Evolutionary conservation across 805 yeast genomes (phyloP), one percentile per base, ranked within the genome.

Genomic region (Hanseniaspora hatyaiensis): DNA sequence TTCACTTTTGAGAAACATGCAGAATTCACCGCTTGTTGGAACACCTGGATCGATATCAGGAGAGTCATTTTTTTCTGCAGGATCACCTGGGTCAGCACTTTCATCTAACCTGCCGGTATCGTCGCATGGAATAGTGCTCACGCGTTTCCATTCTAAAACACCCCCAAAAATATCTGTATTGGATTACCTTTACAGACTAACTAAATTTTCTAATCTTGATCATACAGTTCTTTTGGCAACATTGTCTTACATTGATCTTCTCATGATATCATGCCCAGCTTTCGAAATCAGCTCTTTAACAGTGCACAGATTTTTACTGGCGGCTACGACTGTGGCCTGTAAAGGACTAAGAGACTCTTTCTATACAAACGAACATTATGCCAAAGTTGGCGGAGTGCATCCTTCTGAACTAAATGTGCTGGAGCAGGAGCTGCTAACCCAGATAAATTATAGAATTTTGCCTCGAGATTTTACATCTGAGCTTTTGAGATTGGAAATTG

Each of bases 361-460:
- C 63, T 88, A 92, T 64, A 86, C 96, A 13, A 89, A 88, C 63
- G 74, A 80, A 38, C 96, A 92, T 62, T 89, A 92, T 58, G 95
- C 97, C 11, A 83, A 82, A 60, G 96, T 92, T 16, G 98, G 98
- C 3, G 97, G 98, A 51, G 82, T 87, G 4, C 85, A 85, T 36
- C 66, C 81, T 40, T 72, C 78, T 51, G 96, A 87, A 59, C 68
- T 88, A 54, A 92, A 92, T 62, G 71, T 89, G 48, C 68, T 89
- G 40, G 98, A 89, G 60, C 78, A 82, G 46, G 97, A 92, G 62
- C 87, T 92, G 57, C 70, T 89, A 38, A 73, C 74, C 41, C 70
- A 87, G 52, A 89, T 89, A 8, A 76, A 78, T 51, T 89, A 92
- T 75, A 69, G 82, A 52, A 77, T 82, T 12, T 72, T 83, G 3